Conservation (phyloP, 306 rosid genomes). For the Acmispon strigosus region DNA sequence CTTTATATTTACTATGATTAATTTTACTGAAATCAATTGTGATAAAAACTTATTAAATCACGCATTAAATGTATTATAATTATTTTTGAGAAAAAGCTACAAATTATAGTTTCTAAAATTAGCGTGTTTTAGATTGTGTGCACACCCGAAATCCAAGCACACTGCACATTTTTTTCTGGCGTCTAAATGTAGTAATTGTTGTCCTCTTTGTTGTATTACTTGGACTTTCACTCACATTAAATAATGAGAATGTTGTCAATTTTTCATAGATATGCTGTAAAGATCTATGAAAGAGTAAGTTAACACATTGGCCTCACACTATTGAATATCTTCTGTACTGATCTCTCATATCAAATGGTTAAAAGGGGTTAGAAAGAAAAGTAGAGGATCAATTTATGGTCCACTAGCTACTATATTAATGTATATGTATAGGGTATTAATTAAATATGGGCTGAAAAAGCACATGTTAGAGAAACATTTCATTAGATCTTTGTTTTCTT, state of each 20-base stretch:
- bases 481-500: not conserved
- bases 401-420: not conserved
- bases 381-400: not conserved
- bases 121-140: no score
- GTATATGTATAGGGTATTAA: not conserved
- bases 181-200: constrained; percentile 12
- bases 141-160: no score
- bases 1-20: no score
- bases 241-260: constrained; percentile 15
- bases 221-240: not conserved
- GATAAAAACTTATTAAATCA: no score
- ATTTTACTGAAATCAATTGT: no score
- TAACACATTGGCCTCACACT: constrained; percentile 17
- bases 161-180: not conserved
- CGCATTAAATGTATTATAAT: no score
- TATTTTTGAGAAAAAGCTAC: no score
- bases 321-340: not conserved
- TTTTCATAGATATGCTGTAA: constrained; percentile 24
- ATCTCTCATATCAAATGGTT: constrained; percentile 1
- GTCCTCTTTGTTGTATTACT: not conserved
- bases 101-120: no score
- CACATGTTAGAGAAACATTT: not conserved
- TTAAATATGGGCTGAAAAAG: not conserved
- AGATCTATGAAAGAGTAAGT: constrained; percentile 17
- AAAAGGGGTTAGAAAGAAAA: constrained; percentile 1